Evolutionary conservation across 139 green algal species (phyloP), one percentile per base, ranked within the genome.

Genomic region (Tetradesmus lagerheimii): DNA sequence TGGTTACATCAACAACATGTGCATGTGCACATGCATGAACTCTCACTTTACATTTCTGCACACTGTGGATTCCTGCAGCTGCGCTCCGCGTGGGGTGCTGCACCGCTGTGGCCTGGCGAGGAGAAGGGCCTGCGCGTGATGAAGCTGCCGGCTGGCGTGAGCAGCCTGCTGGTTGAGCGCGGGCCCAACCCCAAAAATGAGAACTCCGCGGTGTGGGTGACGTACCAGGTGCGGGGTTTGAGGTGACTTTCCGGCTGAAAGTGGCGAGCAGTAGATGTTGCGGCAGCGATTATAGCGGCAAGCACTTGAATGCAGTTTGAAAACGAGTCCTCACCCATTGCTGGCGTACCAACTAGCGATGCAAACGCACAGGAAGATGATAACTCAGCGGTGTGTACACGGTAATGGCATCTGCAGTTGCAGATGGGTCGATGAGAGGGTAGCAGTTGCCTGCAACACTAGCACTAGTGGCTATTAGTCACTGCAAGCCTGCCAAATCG

Each of bases 121-220:
- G 64, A 50, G 15, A 53, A 45, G 3, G 91, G 95, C 27, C 45
- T 85, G 39, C 87, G 95, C 0, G 89, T 96, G 29, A 80, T 96
- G 38, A 57, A 90, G 89, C 78, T 98, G 76, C 76, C 71, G 0
- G 86, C 45, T 2, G 94, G 95, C 47, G 34, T 37, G 0, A 79
- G 85, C 0, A 80, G 78, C 18, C 76, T 95, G 23, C 89, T 94
- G 25, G 34, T 80, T 0, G 89, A 93, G 90, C 80, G 80, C 0
- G 95, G 91, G 0, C 93, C 95, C 23, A 97, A 98, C 89, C 91
- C 94, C 0, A 80, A 83, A 9, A 97, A 99, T 76, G 94, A 96
- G 9, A 99, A 99, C 93, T 96, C 92, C 0, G 95, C 97, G 4
- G 90, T 96, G 0, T 86, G 95, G 29, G 85, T 97, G 27, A 83